These are phyloP conservation scores for Trifolium fragiferum DNA, from an alignment of 306 rosid genomes.

Conservation along the genomic window DNA sequence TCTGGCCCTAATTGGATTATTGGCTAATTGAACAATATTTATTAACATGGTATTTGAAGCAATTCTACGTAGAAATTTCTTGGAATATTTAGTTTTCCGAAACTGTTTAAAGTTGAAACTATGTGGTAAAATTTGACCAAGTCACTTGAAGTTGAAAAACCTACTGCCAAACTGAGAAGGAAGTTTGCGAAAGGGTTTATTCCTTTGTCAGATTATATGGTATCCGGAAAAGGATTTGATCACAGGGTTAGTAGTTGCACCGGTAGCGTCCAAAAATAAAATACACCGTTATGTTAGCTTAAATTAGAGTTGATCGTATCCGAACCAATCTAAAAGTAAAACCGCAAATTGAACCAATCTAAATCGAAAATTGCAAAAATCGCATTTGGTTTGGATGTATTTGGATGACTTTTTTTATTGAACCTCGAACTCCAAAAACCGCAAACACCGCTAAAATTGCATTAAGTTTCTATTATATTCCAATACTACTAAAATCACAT, in stretches of 20 bases:
- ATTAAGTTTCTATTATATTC: too few species aligned
- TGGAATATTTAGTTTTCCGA: not conserved
- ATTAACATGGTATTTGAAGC: not conserved
- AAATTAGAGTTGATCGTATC: too few species aligned
- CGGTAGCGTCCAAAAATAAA: too few species aligned
- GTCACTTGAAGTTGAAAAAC: not conserved
- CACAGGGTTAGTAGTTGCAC: not conserved
- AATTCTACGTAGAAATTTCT: not conserved
- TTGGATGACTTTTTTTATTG: too few species aligned
- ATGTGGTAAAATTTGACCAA: not conserved
- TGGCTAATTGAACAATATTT: constrained; percentile 22
- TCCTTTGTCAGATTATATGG: not conserved
- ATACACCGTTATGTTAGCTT: too few species aligned
- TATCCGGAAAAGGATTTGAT: not conserved
- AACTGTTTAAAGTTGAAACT: not conserved
- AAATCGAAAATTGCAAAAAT: too few species aligned
- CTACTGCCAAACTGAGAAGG: not conserved
- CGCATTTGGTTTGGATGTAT: too few species aligned
- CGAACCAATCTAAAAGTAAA: too few species aligned
- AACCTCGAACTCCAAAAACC: too few species aligned
- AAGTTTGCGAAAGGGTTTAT: not conserved
- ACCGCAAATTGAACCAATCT: too few species aligned
- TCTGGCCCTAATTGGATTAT: not conserved
- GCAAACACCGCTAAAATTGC: too few species aligned
- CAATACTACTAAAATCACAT: too few species aligned